These are phyloP conservation scores for Ehretia macrophylla DNA, from an alignment of 257 asterid species.

Conservation along the genomic window DNA sequence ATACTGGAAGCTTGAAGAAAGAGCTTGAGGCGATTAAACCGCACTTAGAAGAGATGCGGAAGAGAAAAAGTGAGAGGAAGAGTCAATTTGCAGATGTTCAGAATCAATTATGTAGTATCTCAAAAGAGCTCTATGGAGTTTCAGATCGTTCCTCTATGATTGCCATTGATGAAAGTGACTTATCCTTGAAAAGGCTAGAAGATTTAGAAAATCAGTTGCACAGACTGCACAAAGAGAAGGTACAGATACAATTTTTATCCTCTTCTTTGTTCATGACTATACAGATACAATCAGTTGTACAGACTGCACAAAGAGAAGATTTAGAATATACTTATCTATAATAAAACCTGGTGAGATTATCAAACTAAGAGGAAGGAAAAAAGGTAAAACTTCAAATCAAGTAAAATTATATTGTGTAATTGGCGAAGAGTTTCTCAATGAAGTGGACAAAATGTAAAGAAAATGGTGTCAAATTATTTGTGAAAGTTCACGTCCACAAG, in stretches of 20 bases:
- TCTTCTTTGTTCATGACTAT: constrained; percentile 1
- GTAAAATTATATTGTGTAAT: no score
- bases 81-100: constrained; percentile 51
- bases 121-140: constrained; percentile 53
- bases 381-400: no score
- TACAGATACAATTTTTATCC: constrained; percentile 16
- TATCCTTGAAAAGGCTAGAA: constrained; percentile 64
- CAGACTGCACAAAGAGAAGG: constrained; percentile 68
- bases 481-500: neutral
- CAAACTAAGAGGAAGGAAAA: neutral
- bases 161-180: constrained; percentile 54
- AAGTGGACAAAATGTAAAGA: neutral
- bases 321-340: constrained; percentile 9
- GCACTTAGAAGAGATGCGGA: constrained; percentile 58
- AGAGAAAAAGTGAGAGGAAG: constrained; percentile 59
- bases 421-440: neutral
- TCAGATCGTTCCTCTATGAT: constrained; percentile 11
- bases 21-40: constrained; percentile 61
- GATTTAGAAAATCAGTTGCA: constrained; percentile 47
- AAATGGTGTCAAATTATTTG: neutral
- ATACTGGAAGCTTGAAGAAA: constrained; percentile 53
- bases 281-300: no score
- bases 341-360: neutral
- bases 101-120: constrained; percentile 53
- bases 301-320: no score